Base-by-base conservation (phyloP, 2,329 filamentous ascomycete genomes). In the Botrytis fragariae region DNA sequence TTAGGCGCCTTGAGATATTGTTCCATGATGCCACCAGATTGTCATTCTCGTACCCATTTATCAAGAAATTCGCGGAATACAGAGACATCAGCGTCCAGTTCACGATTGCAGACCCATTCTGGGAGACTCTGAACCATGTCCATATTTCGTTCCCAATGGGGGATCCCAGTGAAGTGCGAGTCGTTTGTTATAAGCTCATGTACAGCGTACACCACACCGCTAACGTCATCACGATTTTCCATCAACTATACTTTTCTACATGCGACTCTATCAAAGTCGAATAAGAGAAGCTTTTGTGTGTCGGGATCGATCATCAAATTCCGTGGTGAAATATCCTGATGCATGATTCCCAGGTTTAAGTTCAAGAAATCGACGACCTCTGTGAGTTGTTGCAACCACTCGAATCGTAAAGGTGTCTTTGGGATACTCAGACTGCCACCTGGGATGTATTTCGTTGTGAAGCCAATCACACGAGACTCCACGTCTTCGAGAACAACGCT, bases 331-430 rank as follows among this genome's bases (percentile, higher is more conserved):
- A 85, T 78, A 72, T 84, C 83, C 73, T 83, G 80, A 75, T 84
- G 83, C 59, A 78, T 75, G 54, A 84, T 80, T 42, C 83, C 82
- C 51, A 81, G 75, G 51, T 78, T 72, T 18, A 84, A 76, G 70
- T 84, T 84, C 39, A 84, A 76, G 51, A 81, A 79, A 71, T 84
- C 83, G 12, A 84, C 78, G 9, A 83, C 79, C 0, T 77, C 12
- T 0, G 80, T 80, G 0, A 85, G 80, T 72, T 85, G 83, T 25
- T 78, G 73, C 0, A 84, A 75, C 80, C 82, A 84, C 69, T 80
- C 60, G 0, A 84, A 76, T 74, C 79, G 80, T 69, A 84, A 84
- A 1, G 78, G 71, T 14, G 80, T 77, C 3, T 78, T 77, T 57
- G 60, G 74, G 1, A 51, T 35, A 22, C 1, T 18, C 1, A 67